Evolutionary conservation across 2,329 filamentous ascomycete species (phyloP), one percentile per base, ranked within the genome.

Genomic region (Aspergillus amoenus): DNA sequence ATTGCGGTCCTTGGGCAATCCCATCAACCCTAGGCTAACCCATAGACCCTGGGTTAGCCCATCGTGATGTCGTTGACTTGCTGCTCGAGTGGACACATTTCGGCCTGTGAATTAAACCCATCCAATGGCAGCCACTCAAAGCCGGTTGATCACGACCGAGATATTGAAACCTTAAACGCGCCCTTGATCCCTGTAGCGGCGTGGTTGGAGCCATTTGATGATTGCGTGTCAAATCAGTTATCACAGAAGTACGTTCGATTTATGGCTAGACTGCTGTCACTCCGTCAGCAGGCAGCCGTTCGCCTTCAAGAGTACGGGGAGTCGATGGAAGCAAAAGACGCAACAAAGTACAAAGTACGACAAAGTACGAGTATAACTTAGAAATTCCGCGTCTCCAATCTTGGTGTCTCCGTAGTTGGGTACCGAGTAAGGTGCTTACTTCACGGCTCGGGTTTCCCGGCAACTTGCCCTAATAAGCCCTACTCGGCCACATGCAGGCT

Each of bases 371-470:
- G 40, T 42, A 21, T 21, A 18, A 8, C 21, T 44, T 12, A 21
- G 22, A 44, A 37, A 13, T n/a, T 7, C 13, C 34, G 34, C 12
- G 5, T 30, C 21, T 17, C n/a, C 3, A 40, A 5, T 42, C 24
- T 37, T 40, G 50, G 27, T 13, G 4, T 9, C 21, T n/a, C 21
- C 8, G 46, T 49, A 15, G 5, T 9, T 9, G 27, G 11, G 3
- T 24, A 15, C 40, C 11, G 21, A 40, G 30, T 45, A 46, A 39
- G 17, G 32, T 46, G 50, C 50, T 53, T 53, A 53, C 51, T 44
- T 18, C 22, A 12, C 27, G 22, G 9, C 22, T 53, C 22, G 42
- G 51, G 15, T 7, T 27, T n/a, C 11, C 51, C 11, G 17, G 32
- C 51, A 17, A 37, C 12, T 37, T 53, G 24, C 51, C 42, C 32